These are phyloP conservation scores for Sicyos edulis DNA, from an alignment of 306 rosid genomes.

Conservation along the genomic window DNA sequence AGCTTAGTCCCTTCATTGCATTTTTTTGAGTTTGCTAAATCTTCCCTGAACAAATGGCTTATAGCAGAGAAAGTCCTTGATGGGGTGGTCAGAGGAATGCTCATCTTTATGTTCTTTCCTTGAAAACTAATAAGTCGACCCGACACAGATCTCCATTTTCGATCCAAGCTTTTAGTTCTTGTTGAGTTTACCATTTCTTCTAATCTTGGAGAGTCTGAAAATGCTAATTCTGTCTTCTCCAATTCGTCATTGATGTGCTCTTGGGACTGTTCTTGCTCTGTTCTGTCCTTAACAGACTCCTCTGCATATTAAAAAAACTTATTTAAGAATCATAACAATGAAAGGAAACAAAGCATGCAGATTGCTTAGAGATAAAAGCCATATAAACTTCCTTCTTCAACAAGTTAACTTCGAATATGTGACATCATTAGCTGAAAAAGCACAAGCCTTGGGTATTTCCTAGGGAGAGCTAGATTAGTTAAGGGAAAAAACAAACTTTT, in stretches of 20 bases:
- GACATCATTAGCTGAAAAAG: background rate
- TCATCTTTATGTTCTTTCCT: slow-evolving; percentile 79
- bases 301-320: slow-evolving; percentile 37
- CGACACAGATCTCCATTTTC: slow-evolving; percentile 47
- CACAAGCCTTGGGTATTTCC: background rate
- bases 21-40: slow-evolving; percentile 70
- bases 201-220: slow-evolving; percentile 35
- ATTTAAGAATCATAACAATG: background rate
- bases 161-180: slow-evolving; percentile 47
- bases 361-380: slow-evolving; percentile 6
- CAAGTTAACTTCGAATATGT: background rate
- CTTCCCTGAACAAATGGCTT: slow-evolving; percentile 72
- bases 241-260: slow-evolving; percentile 39
- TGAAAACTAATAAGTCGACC: slow-evolving; percentile 52
- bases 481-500: background rate
- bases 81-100: slow-evolving; percentile 93
- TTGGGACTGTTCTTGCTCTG: slow-evolving; percentile 53
- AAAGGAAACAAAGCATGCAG: background rate
- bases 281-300: slow-evolving; percentile 63
- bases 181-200: slow-evolving; percentile 41
- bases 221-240: slow-evolving; percentile 50
- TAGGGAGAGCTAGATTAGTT: slow-evolving; percentile 1
- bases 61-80: slow-evolving; percentile 84
- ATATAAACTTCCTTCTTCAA: background rate
- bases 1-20: slow-evolving; percentile 56